Evolutionary conservation across 2,329 filamentous ascomycete species (phyloP), one percentile per base, ranked within the genome.

Genomic region (Capronia coronata): DNA sequence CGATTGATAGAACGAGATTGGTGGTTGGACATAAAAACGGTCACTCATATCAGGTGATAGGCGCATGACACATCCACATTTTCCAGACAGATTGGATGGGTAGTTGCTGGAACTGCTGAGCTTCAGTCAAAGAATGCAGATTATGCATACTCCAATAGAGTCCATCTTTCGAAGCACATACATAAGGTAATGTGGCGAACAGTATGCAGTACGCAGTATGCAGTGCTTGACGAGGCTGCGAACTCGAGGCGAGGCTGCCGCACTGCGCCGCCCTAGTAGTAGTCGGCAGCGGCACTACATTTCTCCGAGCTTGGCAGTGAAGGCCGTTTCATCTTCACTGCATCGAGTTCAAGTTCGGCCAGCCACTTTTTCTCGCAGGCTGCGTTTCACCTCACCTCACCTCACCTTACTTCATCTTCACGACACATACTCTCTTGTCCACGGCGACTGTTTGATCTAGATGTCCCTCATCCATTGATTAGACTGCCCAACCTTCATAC

Each of bases 271-370:
- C n/a, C n/a, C n/a, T n/a, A n/a, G n/a, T n/a, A 3, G 6, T 23
- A 3, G 7, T n/a, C 18, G 14, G 32, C 10, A 16, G 6, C 43
- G 43, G 43, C 43, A 34, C 3, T 46, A 23, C 35, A 2, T 34
- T 47, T 27, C 37, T 21, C 45, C 45, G 35, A 37, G 22, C 45
- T 47, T 47, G 45, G 45, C 43, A 38, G n/a, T 13, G 18, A 13
- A 37, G 6, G 19, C 13, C 29, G 35, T n/a, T n/a, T n/a, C n/a
- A n/a, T n/a, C n/a, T n/a, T n/a, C n/a, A n/a, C n/a, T n/a, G n/a
- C n/a, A n/a, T n/a, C n/a, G n/a, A n/a, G n/a, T n/a, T n/a, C n/a
- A n/a, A n/a, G n/a, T n/a, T n/a, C 29, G 39, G 46, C 37, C 46
- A 37, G 46, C 46, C 39, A 18, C 38, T 22, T 32, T 48, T 43